Conservation (phyloP, 495 filamentous ascomycete species). For the Massariosphaeria phaeospora region DNA sequence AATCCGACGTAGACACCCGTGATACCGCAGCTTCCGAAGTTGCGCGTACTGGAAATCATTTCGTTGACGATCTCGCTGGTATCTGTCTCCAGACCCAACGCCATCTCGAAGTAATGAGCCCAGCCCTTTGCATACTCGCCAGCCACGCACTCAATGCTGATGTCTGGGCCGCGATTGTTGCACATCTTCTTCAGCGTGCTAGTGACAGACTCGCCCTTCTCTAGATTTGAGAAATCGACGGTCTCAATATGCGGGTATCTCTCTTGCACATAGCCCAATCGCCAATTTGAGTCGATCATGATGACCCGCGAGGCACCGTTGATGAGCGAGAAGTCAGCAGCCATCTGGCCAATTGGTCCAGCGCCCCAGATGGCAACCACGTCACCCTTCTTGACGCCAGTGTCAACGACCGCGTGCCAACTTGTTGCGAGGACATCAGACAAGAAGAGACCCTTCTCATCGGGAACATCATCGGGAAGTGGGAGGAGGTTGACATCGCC, state of each 20-base stretch:
- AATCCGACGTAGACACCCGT: constrained; percentile 81
- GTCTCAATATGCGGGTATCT: constrained; percentile 61
- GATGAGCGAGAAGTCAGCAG: constrained; percentile 62
- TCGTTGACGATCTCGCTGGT: constrained; percentile 84
- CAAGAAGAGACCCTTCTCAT: constrained; percentile 81
- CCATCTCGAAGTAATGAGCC: constrained; percentile 70
- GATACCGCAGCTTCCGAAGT: constrained; percentile 69
- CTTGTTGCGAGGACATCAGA: constrained; percentile 75
- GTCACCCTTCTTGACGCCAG: constrained; percentile 71
- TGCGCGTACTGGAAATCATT: constrained; percentile 71
- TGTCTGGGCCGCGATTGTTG: constrained; percentile 62
- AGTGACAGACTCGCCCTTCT: constrained; percentile 56
- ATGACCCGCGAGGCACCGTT: constrained; percentile 74
- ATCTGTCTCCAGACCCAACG: constrained; percentile 75
- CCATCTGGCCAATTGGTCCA: constrained; percentile 75
- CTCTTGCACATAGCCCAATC: constrained; percentile 60
- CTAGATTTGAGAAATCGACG: constrained; percentile 53
- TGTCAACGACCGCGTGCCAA: constrained; percentile 80
- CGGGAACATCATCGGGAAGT: constrained; percentile 73
- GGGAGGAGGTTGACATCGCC: constrained; percentile 79
- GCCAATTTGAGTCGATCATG: constrained; percentile 74
- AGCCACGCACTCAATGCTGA: constrained; percentile 76
- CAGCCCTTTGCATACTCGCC: constrained; percentile 83
- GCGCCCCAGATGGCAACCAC: constrained; percentile 81
- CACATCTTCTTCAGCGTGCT: constrained; percentile 68